Conservation (phyloP, 2,329 filamentous ascomycete genomes). For the Nigrograna mackinnonii region DNA sequence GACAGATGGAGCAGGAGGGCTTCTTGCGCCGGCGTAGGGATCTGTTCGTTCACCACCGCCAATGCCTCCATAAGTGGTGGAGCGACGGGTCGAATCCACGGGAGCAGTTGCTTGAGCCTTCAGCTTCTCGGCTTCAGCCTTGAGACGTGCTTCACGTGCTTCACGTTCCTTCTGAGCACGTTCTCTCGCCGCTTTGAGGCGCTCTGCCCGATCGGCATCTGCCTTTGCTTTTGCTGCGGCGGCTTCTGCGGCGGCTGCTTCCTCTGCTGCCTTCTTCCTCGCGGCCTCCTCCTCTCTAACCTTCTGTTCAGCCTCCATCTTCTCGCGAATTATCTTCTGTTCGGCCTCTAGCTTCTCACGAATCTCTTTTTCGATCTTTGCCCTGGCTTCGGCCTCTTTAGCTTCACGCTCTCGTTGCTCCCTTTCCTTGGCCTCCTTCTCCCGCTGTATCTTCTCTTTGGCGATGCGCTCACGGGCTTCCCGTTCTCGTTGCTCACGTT, state of each 20-base stretch:
- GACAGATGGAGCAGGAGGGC: constrained; percentile 50
- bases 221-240: constrained; percentile 34
- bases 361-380: constrained; percentile 45
- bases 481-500: constrained; percentile 52
- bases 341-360: constrained; percentile 45
- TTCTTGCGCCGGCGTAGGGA: constrained; percentile 66
- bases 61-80: constrained; percentile 41
- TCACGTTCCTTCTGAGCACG: constrained; percentile 36
- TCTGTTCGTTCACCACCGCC: constrained; percentile 70
- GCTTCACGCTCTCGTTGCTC: constrained; percentile 41
- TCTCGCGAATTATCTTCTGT: constrained; percentile 43
- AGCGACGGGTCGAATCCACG: constrained; percentile 30
- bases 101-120: constrained; percentile 25
- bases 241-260: constrained; percentile 23
- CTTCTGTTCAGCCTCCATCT: constrained; percentile 43
- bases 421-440: constrained; percentile 46
- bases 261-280: constrained; percentile 35
- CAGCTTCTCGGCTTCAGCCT: constrained; percentile 38
- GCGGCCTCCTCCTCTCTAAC: constrained; percentile 43
- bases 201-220: constrained; percentile 36
- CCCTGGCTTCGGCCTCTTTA: constrained; percentile 38
- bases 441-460: constrained; percentile 41
- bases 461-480: constrained; percentile 52
- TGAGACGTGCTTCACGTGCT: constrained; percentile 37
- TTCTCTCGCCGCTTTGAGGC: constrained; percentile 43